phyloP scores from a whole-genome alignment of 2,329 filamentous ascomycete genomes.

The Diaporthe helianthi region DNA sequence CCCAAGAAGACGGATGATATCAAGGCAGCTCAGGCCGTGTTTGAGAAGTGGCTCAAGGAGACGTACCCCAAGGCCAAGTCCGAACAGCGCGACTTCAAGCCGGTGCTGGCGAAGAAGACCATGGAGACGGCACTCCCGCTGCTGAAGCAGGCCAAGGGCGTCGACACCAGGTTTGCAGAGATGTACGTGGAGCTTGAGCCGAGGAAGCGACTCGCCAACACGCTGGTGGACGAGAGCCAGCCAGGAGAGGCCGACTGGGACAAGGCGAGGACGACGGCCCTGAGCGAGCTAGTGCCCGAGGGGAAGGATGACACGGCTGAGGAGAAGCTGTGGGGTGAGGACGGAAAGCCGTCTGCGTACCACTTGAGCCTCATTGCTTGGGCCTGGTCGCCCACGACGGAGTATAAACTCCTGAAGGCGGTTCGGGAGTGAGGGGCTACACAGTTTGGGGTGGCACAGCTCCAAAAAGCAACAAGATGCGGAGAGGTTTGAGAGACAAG shows the following conservation, averaged over 20 bases:
- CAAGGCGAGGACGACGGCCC: slow-evolving; percentile 27
- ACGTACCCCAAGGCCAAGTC: slow-evolving; percentile 30
- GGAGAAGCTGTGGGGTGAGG: slow-evolving; percentile 28
- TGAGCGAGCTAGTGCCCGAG: slow-evolving; percentile 29
- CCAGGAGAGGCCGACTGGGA: slow-evolving; percentile 33
- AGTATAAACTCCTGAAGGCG: slow-evolving; percentile 33
- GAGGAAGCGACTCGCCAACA: slow-evolving; percentile 32
- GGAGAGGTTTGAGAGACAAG: not conserved
- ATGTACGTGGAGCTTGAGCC: slow-evolving; percentile 31
- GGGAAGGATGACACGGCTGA: slow-evolving; percentile 4
- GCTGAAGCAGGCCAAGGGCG: slow-evolving; percentile 18
- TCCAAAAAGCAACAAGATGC: not conserved
- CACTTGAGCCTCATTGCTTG: slow-evolving; percentile 33
- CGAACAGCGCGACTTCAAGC: slow-evolving; percentile 33
- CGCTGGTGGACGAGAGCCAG: slow-evolving; percentile 30
- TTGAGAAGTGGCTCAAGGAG: slow-evolving; percentile 31
- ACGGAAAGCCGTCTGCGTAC: slow-evolving; percentile 24
- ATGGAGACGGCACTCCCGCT: slow-evolving; percentile 29
- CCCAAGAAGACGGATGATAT: slow-evolving; percentile 34
- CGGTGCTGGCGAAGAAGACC: slow-evolving; percentile 29
- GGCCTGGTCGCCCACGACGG: slow-evolving; percentile 33
- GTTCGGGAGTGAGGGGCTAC: slow-evolving; percentile 5
- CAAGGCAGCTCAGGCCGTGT: slow-evolving; percentile 31
- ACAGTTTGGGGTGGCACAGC: not conserved
- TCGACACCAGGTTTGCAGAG: slow-evolving; percentile 33